These are phyloP conservation scores for Isoetes engelmannii DNA, from an alignment of 83 land plant species.

Conservation along the genomic window DNA sequence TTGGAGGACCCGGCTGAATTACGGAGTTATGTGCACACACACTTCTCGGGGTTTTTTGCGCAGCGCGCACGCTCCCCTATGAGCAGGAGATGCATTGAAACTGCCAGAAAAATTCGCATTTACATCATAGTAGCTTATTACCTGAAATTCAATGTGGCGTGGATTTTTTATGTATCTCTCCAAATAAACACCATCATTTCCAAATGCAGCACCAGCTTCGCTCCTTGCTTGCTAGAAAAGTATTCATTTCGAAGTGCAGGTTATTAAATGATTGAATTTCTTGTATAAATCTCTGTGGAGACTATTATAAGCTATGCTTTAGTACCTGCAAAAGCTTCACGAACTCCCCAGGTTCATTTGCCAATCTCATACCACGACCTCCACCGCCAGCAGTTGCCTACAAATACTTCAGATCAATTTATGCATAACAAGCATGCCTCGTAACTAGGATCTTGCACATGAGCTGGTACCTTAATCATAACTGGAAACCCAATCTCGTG, in stretches of 20 bases:
- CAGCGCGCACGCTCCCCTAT: no score
- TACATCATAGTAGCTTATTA: background rate
- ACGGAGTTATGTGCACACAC: no score
- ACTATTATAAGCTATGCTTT: no score
- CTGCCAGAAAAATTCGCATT: no score
- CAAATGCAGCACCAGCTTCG: conserved; percentile 98
- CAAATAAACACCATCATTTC: conserved; percentile 94
- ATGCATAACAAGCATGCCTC: no score
- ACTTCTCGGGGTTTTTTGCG: no score
- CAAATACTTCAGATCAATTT: background rate
- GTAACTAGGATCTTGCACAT: background rate
- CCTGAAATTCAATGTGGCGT: conserved; percentile 96
- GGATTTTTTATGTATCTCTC: conserved; percentile 88
- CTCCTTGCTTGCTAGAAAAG: conserved; percentile 75
- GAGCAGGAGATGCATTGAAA: no score
- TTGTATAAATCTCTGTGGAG: no score
- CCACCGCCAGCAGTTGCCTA: conserved; percentile 99
- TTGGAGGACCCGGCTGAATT: no score
- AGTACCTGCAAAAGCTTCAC: conserved; percentile 78
- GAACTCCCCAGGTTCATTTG: conserved; percentile 81
- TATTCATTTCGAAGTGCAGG: no score
- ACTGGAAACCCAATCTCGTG: conserved; percentile 17
- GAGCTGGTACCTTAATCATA: conserved; percentile 6
- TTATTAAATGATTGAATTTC: no score
- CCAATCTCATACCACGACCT: conserved; percentile 97